These are phyloP conservation scores for Sporothrix pseudoabietina DNA, from an alignment of 2,329 filamentous ascomycete genomes.

Conservation along the genomic window DNA sequence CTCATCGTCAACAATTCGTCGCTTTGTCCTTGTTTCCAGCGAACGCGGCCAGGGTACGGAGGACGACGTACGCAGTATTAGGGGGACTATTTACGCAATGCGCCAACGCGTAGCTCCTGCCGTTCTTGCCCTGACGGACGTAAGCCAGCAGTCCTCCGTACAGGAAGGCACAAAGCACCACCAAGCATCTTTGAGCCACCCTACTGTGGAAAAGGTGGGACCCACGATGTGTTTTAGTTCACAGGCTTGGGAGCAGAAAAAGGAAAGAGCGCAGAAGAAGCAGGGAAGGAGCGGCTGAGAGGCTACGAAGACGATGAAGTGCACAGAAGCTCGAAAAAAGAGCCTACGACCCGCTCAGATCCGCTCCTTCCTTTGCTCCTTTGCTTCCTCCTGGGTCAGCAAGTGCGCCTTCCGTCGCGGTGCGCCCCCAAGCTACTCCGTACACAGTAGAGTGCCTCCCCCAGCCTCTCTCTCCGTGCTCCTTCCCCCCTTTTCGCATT, in stretches of 20 bases:
- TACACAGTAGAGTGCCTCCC: not conserved
- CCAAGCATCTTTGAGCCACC: not conserved
- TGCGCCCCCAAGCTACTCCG: not conserved
- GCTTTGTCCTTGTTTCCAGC: not conserved
- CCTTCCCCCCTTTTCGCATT: not conserved
- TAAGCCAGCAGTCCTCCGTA: no score
- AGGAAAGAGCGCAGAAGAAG: not conserved
- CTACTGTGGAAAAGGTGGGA: not conserved
- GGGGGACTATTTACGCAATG: no score
- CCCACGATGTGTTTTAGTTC: not conserved
- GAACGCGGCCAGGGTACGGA: slow-evolving; percentile 2
- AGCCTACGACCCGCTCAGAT: slow-evolving; percentile 17
- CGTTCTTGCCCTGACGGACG: slow-evolving; percentile 12
- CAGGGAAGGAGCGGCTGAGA: not conserved
- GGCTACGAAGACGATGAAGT: not conserved
- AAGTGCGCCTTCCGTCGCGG: slow-evolving; percentile 13
- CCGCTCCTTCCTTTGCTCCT: slow-evolving; percentile 2
- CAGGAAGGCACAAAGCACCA: not conserved
- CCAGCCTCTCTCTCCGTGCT: not conserved
- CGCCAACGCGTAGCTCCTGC: slow-evolving; percentile 14
- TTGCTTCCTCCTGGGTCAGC: not conserved
- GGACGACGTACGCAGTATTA: no score
- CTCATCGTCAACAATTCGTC: not conserved
- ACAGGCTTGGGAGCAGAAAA: not conserved
- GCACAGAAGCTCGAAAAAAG: not conserved